Evolutionary conservation across 1,284 basidiomycete genomes (phyloP).

Genomic region (Boletus smithii): DNA sequence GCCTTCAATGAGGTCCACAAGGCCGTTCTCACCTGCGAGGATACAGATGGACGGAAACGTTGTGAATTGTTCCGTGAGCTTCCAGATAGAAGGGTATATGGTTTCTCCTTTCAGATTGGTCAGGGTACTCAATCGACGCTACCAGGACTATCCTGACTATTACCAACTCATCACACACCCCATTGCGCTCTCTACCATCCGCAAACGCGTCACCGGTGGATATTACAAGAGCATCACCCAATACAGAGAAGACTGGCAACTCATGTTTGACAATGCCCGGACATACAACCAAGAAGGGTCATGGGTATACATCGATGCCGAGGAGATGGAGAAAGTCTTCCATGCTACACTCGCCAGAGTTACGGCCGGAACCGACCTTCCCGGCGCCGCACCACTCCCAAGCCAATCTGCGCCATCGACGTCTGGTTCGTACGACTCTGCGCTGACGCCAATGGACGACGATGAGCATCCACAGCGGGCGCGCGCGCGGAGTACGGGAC

Average conservation of each 20-base stretch:
- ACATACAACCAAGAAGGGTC: slow-evolving; percentile 88
- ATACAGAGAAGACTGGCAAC: slow-evolving; percentile 79
- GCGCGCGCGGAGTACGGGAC: slow-evolving; percentile 49
- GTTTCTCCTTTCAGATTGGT: not conserved
- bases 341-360: slow-evolving; percentile 58
- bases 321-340: slow-evolving; percentile 87
- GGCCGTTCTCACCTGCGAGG: slow-evolving; percentile 74
- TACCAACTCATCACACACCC: slow-evolving; percentile 76
- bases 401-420: slow-evolving; percentile 40
- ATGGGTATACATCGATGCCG: slow-evolving; percentile 91
- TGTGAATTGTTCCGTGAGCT: slow-evolving; percentile 82
- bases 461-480: slow-evolving; percentile 59
- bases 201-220: slow-evolving; percentile 73
- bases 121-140: slow-evolving; percentile 5
- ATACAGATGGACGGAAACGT: slow-evolving; percentile 70
- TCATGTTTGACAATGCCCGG: slow-evolving; percentile 93
- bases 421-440: slow-evolving; percentile 57
- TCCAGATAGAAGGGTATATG: slow-evolving; percentile 63
- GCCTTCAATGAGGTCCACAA: slow-evolving; percentile 79
- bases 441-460: slow-evolving; percentile 74
- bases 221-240: slow-evolving; percentile 75
- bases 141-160: slow-evolving; percentile 87
- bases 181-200: slow-evolving; percentile 85
- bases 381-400: slow-evolving; percentile 54
- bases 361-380: slow-evolving; percentile 65